A percentile compares a stretch with the other conserved stretches of the same genome.
Evolutionary conservation across 768 basidiomycete genomes (phyloP).

Genomic region (Suillus weaverae): DNA sequence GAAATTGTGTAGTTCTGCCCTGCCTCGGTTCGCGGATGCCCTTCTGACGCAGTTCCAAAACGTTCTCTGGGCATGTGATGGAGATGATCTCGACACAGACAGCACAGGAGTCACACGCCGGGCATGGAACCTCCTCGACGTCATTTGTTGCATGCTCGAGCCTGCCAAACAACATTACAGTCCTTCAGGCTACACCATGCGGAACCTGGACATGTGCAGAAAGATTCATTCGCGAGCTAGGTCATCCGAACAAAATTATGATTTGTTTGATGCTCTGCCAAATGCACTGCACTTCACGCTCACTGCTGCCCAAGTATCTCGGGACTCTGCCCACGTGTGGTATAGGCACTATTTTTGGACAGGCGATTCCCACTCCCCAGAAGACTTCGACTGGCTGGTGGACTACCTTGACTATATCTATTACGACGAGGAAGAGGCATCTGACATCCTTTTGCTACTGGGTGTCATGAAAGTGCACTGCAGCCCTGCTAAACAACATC

Average conservation of each 20-base stretch:
- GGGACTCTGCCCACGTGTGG: neutral
- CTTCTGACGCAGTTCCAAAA: neutral
- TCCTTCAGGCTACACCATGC: neutral
- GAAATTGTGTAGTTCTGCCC: neutral
- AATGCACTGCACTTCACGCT: neutral
- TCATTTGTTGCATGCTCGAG: neutral
- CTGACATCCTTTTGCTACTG: neutral
- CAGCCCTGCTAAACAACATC: neutral
- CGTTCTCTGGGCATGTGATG: neutral
- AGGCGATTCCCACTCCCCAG: neutral
- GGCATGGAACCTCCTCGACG: neutral
- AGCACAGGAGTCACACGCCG: neutral
- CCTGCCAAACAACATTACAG: neutral
- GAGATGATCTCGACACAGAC: neutral
- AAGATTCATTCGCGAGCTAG: neutral
- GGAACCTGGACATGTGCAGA: neutral
- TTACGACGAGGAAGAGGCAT: neutral
- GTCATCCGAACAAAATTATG: neutral
- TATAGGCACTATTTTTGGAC: fast-evolving
- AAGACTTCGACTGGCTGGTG: neutral
- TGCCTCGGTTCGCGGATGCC: neutral
- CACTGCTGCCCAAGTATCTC: neutral
- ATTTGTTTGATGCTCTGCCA: neutral
- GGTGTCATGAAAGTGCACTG: neutral
- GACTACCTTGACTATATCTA: neutral